These are phyloP conservation scores for Neofusicoccum kwambonambiense DNA, from an alignment of 2,329 filamentous ascomycete species.

Conservation along the genomic window DNA sequence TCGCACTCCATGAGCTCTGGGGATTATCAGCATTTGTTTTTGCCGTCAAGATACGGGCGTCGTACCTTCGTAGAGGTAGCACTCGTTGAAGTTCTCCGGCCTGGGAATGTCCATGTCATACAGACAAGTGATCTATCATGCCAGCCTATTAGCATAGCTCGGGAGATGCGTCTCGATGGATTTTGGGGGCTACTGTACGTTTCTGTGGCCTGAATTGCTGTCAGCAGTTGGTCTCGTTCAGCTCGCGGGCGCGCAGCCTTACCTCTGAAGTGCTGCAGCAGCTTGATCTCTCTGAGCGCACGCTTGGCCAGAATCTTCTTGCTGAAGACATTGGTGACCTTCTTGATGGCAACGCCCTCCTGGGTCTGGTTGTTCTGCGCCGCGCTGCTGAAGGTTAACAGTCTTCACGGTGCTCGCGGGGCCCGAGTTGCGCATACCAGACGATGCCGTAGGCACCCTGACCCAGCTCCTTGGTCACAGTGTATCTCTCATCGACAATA, in stretches of 20 bases:
- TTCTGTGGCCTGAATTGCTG: slow-evolving; percentile 43
- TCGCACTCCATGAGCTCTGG: slow-evolving; percentile 99
- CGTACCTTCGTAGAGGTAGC: slow-evolving; percentile 93
- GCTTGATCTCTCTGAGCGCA: slow-evolving; percentile 95
- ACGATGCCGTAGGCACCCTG: slow-evolving; percentile 99
- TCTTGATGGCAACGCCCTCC: slow-evolving; percentile 97
- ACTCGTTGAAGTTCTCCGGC: slow-evolving; percentile 98
- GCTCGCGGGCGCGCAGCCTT: slow-evolving; percentile 19
- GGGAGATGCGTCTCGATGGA: slow-evolving; percentile 59
- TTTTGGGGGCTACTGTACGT: slow-evolving; percentile 34
- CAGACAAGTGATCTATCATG: slow-evolving; percentile 83
- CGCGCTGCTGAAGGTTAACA: slow-evolving; percentile 58
- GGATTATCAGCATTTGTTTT: neutral
- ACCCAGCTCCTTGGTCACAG: slow-evolving; percentile 96
- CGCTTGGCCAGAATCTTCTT: slow-evolving; percentile 99
- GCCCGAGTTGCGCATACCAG: slow-evolving; percentile 62
- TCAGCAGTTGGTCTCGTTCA: slow-evolving; percentile 24
- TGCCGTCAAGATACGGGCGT: neutral
- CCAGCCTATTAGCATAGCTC: slow-evolving; percentile 10
- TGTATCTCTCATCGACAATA: slow-evolving; percentile 96
- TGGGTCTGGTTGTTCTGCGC: slow-evolving; percentile 87
- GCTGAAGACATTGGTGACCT: slow-evolving; percentile 99
- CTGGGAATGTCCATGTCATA: slow-evolving; percentile 99
- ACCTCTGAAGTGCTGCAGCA: slow-evolving; percentile 90
- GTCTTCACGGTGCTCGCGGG: slow-evolving; percentile 23